Evolutionary conservation across 2,329 filamentous ascomycete genomes (phyloP).

Genomic region (Colletotrichum sp.): DNA sequence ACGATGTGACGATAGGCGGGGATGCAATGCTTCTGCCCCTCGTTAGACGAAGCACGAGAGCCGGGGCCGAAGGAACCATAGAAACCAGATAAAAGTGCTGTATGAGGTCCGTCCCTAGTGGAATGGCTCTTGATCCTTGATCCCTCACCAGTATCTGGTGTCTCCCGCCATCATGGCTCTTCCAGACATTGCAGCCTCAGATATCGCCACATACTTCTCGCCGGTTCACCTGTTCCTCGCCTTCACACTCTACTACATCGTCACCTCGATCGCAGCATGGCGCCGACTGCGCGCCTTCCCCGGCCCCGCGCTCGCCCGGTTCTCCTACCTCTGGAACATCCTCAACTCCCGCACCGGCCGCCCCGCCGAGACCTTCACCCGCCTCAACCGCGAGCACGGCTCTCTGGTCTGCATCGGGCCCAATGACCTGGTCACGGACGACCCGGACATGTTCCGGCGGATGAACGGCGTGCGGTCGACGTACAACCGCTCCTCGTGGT

Average conservation of each 20-base stretch:
- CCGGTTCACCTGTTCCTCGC: background rate
- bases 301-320: conserved; percentile 1
- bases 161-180: background rate
- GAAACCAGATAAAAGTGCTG: background rate
- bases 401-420: conserved; percentile 24
- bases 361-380: conserved; percentile 4
- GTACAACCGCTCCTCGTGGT: conserved; percentile 23
- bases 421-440: conserved; percentile 23
- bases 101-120: background rate
- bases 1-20: background rate
- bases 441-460: conserved; percentile 18
- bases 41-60: background rate
- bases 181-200: background rate
- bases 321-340: conserved; percentile 20
- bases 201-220: background rate
- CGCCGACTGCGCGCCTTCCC: conserved; percentile 15
- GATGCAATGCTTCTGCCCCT: background rate
- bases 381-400: conserved; percentile 12
- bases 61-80: background rate
- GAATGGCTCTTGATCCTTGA: background rate
- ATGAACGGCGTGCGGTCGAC: conserved; percentile 15
- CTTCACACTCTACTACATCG: conserved; percentile 15
- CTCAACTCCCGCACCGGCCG: conserved; percentile 6
- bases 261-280: conserved; percentile 33
- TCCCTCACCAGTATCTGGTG: background rate